A percentile compares a stretch with the other conserved stretches of the same genome.
These are phyloP conservation scores for Blastocystis sp. DNA, from an alignment of 352 stramenopile species.

Conservation along the genomic window DNA sequence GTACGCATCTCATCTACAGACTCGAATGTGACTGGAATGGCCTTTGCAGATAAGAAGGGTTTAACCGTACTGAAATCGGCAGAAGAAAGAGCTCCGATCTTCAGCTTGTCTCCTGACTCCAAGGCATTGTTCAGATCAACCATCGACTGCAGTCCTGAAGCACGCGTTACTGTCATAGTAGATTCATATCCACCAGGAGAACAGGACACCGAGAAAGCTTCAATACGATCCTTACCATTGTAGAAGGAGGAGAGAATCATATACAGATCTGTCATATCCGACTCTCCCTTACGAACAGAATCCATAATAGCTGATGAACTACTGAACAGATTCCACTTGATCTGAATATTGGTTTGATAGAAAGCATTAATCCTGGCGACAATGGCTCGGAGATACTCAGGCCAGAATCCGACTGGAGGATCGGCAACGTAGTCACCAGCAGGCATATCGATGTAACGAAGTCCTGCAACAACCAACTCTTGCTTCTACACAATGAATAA, in stretches of 20 bases:
- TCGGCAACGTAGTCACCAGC: conserved; percentile 42
- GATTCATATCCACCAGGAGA: conserved; percentile 59
- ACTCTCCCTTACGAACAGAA: conserved; percentile 24
- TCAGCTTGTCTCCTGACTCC: neutral
- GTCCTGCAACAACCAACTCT: conserved; percentile 3
- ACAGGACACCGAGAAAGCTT: conserved; percentile 48
- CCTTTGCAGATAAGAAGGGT: conserved; percentile 1
- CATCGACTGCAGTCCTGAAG: conserved; percentile 9
- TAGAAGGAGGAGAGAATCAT: conserved; percentile 60
- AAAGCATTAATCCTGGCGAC: neutral
- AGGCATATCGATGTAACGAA: conserved; percentile 59
- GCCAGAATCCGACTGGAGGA: conserved; percentile 58
- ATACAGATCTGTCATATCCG: conserved; percentile 57
- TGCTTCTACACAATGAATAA: neutral
- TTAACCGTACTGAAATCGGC: conserved; percentile 57
- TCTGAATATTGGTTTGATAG: conserved; percentile 20
- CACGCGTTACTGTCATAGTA: neutral
- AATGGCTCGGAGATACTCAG: conserved; percentile 49
- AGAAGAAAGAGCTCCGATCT: conserved; percentile 37
- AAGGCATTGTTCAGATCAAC: conserved; percentile 43
- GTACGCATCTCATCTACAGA: conserved; percentile 11
- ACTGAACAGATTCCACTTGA: conserved; percentile 54
- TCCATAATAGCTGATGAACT: conserved; percentile 27
- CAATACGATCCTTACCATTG: conserved; percentile 59
- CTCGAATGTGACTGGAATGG: neutral